Base-by-base conservation (phyloP, 2,329 filamentous ascomycete genomes). In the Cyclaneusma minus region DNA sequence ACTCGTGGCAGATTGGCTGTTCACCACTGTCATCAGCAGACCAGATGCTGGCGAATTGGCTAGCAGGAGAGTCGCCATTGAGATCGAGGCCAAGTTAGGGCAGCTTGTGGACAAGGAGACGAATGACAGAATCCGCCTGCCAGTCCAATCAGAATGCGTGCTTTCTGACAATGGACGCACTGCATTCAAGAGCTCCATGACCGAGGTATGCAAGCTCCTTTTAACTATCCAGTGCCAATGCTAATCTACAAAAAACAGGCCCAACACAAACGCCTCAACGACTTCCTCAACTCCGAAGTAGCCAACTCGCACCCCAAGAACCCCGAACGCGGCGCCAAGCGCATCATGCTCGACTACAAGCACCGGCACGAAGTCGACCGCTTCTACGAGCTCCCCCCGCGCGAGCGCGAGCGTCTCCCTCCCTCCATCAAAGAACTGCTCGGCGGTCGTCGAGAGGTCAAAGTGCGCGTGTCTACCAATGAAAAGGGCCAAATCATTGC, bases 31-130 rank as follows among this genome's bases (percentile, higher is more conserved):
- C 11, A 62, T 89, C 5, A 57, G 63, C 27, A 70, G 72, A 33
- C 59, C 65, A n/a, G 69, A 80, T 36, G 60, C 73, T 19, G 63
- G 63, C 16, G 70, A 78, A 38, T 65, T 78, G 12, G 51, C 58
- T 10, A 64, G 65, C 27, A 62, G 67, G 10, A 71, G 70, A 5
- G 75, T 84, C 9, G 67, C 82, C 33, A 73, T 94, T 28, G 89
- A 98, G 51, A 80, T 98, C 29, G 89, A 98, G 54, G 89, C 84
- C 7, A 95, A 95, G 50, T 60, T 95, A 24, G 89, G 89, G 11
- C 76, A 72, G 14, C 62, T 95, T 9, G 68, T 87, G 30, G 74
- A 82, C 47, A 72, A 70, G 44, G 67, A 75, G 33, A 79, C 70
- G 5, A 68, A 76, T 30, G 61, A 73, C 24, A 66, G 82, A n/a